phyloP scores from a whole-genome alignment of 257 asterid species.

The Hygrophila difformis region DNA sequence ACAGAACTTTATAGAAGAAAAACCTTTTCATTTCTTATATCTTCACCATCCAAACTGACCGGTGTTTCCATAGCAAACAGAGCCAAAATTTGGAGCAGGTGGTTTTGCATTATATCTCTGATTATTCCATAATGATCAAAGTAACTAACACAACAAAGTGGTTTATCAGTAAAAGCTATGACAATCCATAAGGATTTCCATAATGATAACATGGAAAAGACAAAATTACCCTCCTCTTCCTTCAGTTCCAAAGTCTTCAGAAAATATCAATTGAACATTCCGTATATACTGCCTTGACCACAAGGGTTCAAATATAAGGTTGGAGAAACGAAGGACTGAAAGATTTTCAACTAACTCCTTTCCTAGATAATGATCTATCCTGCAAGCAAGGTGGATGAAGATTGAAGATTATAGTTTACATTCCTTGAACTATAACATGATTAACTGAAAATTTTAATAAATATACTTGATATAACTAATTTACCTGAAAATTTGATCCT shows the following conservation, averaged over 20 bases:
- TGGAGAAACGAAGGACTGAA: constrained; percentile 89
- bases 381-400: constrained; percentile 20
- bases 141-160: constrained; percentile 41
- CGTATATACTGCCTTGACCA: constrained; percentile 97
- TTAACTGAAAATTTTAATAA: no score
- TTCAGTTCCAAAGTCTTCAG: constrained; percentile 98
- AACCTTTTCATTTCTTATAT: constrained; percentile 94
- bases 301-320: constrained; percentile 85
- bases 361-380: constrained; percentile 98
- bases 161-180: constrained; percentile 8
- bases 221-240: constrained; percentile 94
- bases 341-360: constrained; percentile 98
- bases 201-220: constrained; percentile 12
- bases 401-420: background rate
- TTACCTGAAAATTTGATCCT: constrained; percentile 92
- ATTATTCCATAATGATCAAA: constrained; percentile 88
- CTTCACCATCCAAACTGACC: constrained; percentile 95
- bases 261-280: constrained; percentile 90
- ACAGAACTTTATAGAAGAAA: constrained; percentile 10
- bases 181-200: background rate
- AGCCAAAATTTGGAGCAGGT: constrained; percentile 91
- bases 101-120: constrained; percentile 98
- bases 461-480: background rate
- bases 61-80: constrained; percentile 99
- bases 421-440: no score